These are phyloP conservation scores for Vitis rotundifolia DNA, from an alignment of 164 flowering plant species.

Conservation along the genomic window DNA sequence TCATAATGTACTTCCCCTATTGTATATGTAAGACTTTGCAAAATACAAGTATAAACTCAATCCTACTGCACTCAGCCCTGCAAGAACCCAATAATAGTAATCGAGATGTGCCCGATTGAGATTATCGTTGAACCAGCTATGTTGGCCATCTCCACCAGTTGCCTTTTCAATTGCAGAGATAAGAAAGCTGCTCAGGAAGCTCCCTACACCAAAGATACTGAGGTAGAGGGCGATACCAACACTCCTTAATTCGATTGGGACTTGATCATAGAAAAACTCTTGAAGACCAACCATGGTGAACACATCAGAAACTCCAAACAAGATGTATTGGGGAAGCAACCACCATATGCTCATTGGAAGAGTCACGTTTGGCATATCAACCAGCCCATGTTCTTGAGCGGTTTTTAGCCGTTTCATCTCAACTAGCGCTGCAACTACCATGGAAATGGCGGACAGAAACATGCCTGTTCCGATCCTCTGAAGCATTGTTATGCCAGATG, in stretches of 20 bases:
- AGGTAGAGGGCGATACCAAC: conserved; percentile 21
- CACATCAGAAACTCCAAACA: conserved; percentile 17
- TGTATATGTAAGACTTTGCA: conserved; percentile 23
- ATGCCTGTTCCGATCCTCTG: conserved; percentile 31
- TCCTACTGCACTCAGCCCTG: conserved; percentile 8
- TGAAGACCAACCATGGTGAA: conserved; percentile 25
- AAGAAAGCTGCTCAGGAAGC: conserved; percentile 21
- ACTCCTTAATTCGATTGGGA: conserved; percentile 22
- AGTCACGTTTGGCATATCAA: conserved; percentile 5
- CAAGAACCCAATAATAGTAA: conserved; percentile 27
- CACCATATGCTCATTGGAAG: conserved; percentile 24
- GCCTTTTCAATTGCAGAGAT: conserved; percentile 13
- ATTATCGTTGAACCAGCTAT: conserved; percentile 21
- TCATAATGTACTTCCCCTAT: background rate
- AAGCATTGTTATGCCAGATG: conserved; percentile 25
- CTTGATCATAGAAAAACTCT: conserved; percentile 30
- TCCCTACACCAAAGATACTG: conserved; percentile 21
- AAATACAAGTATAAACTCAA: conserved; percentile 10
- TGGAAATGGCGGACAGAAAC: conserved; percentile 4
- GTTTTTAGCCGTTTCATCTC: conserved; percentile 16
- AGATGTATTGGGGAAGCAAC: conserved; percentile 23
- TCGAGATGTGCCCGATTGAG: conserved; percentile 25
- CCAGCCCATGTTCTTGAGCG: conserved; percentile 13
- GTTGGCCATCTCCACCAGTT: conserved; percentile 9
- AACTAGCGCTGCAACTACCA: conserved; percentile 23